Conservation (phyloP, 2,329 filamentous ascomycete species). For the Penicillium griseofulvum region DNA sequence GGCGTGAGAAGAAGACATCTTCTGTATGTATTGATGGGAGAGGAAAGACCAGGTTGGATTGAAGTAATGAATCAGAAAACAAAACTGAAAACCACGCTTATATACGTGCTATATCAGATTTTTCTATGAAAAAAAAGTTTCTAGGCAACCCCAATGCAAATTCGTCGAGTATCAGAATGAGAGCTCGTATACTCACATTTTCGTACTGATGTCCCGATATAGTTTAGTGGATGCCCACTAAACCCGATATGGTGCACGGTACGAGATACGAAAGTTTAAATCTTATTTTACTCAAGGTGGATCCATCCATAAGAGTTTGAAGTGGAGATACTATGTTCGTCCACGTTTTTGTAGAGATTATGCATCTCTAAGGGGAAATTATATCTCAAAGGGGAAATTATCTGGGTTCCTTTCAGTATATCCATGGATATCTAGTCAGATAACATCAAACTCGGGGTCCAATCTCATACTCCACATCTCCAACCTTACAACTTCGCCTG, state of each 20-base stretch:
- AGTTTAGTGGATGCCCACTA: background rate
- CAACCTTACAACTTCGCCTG: slow-evolving; percentile 29
- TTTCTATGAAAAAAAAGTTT: background rate
- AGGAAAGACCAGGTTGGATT: background rate
- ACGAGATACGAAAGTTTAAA: background rate
- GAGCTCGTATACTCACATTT: background rate
- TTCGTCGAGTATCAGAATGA: background rate
- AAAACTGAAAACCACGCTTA: background rate
- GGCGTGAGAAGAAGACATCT: background rate
- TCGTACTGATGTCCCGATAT: background rate
- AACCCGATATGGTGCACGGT: background rate
- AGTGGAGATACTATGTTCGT: background rate
- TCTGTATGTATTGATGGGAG: background rate
- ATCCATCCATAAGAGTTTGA: background rate
- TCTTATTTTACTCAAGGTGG: background rate
- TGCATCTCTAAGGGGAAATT: background rate
- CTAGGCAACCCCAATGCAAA: background rate
- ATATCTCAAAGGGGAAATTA: background rate
- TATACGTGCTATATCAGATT: background rate
- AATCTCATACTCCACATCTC: too few relatives aligned
- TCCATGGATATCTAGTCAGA: background rate
- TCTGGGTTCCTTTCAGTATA: too few relatives aligned
- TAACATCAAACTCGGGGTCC: too few relatives aligned
- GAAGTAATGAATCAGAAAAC: background rate
- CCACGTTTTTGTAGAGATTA: background rate